Base-by-base conservation (phyloP, 805 yeast species). In the Candida oleophila region DNA sequence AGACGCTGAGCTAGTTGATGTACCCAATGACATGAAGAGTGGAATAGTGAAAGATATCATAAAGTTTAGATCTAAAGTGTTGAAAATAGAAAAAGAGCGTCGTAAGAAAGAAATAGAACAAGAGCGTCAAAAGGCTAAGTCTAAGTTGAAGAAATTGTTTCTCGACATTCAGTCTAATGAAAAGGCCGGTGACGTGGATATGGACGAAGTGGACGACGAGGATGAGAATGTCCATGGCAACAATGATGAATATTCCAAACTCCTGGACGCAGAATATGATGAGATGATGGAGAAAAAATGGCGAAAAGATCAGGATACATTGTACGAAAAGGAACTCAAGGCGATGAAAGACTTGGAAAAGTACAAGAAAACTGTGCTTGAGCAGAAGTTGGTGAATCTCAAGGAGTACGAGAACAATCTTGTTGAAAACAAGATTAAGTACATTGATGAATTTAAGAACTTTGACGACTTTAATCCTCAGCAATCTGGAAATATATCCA, bases 51-150 rank as follows among this genome's bases (percentile, higher is more conserved):
- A 71, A 46, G 81, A 78, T 47, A 75, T 83, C 46, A 68, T 81
- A 47, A 77, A 74, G 49, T 83, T 83, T 56, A 63, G 88, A 55
- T 66, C 81, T 19, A 74, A 73, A 38, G 83, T 82, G 22, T 56
- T 81, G 44, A 73, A 73, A 36, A 62, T 78, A 22, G 87, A 82
- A 46, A 69, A 72, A 44, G 70, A 71, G 41, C 77, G 79, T 40
- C 69, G 85, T 38, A 76, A 73, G 42, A 67, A 67, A 47, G 81
- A 80, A 48, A 56, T 71, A 8, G 63, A 73, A 18, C 66, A 61
- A 18, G 88, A 82, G 51, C 69, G 81, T 39, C 64, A 65, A 35
- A 71, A 75, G 49, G 74, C 84, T 0, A 76, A 76, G 52, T 56
- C 64, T 18, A 73, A 77, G 44, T 57, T 83, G 37, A 72, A 78